Conservation (phyloP, 257 asterid species). For the Catharanthus roseus region DNA sequence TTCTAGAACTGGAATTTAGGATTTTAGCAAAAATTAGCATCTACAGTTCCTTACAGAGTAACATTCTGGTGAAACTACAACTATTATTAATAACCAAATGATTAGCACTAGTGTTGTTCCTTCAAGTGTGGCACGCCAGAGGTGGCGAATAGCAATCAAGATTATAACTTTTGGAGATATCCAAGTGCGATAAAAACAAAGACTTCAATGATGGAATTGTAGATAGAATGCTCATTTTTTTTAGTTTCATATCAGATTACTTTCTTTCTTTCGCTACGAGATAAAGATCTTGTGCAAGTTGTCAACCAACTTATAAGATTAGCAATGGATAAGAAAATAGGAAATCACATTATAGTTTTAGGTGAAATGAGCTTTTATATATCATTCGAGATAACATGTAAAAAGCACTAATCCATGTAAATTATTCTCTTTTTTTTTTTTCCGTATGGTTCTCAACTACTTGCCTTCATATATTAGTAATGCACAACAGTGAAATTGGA, state of each 20-base stretch:
- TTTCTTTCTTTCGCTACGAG: slow-evolving; percentile 12
- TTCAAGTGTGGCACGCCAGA: not conserved
- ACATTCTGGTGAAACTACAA: not conserved
- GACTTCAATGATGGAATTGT: slow-evolving; percentile 6
- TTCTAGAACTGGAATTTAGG: not conserved
- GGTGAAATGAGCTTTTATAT: not conserved
- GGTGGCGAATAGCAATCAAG: slow-evolving; percentile 12
- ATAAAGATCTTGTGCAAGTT: slow-evolving; percentile 13
- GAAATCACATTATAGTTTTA: not conserved
- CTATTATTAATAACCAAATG: not conserved
- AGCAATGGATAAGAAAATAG: not conserved
- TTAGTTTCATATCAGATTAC: not conserved
- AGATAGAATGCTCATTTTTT: not conserved
- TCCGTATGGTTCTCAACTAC: too few species aligned
- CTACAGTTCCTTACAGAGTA: not conserved
- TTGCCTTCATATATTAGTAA: too few species aligned
- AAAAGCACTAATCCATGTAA: not conserved
- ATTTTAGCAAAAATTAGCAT: not conserved
- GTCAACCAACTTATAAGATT: not conserved
- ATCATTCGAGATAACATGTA: not conserved
- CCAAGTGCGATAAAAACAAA: slow-evolving; percentile 19
- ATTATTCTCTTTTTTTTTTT: not conserved
- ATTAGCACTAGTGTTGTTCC: not conserved
- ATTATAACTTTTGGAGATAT: slow-evolving; percentile 5
- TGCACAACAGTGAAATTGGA: too few species aligned